A percentile compares a stretch with the other conserved stretches of the same genome.
These are phyloP conservation scores for Cytospora mali DNA, from an alignment of 2,329 filamentous ascomycete species.

Conservation along the genomic window DNA sequence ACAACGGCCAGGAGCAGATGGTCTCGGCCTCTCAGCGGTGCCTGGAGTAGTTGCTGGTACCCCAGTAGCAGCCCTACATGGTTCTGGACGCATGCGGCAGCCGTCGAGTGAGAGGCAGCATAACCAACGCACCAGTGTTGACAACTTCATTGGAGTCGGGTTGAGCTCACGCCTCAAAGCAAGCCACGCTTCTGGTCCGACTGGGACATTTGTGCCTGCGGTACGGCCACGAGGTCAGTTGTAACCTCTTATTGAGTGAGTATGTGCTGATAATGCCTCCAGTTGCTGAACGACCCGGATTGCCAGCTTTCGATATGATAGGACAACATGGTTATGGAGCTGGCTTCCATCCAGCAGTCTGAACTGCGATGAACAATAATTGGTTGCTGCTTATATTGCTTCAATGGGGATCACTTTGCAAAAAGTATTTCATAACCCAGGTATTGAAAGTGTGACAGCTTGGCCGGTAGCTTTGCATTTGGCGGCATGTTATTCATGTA, in stretches of 20 bases:
- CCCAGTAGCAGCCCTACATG: constrained; percentile 25
- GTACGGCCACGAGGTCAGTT: constrained; percentile 21
- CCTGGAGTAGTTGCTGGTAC: constrained; percentile 39
- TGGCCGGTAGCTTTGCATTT: background rate
- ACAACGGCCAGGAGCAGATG: constrained; percentile 30
- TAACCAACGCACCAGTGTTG: constrained; percentile 7
- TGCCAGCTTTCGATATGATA: background rate
- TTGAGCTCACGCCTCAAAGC: constrained; percentile 27
- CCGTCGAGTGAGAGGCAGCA: constrained; percentile 13
- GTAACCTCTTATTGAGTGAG: background rate
- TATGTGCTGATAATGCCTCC: background rate
- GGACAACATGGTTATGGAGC: background rate
- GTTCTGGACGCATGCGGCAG: constrained; percentile 17
- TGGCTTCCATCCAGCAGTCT: constrained; percentile 1
- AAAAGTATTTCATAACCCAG: background rate
- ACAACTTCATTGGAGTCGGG: constrained; percentile 22
- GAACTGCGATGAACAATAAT: background rate
- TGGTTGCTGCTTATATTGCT: background rate
- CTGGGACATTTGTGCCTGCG: constrained; percentile 4
- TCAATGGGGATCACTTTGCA: background rate
- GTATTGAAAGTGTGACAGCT: background rate
- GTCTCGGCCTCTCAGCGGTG: constrained; percentile 36
- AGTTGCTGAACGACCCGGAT: constrained; percentile 18
- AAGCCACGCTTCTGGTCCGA: constrained; percentile 15
- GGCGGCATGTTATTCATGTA: background rate